Base-by-base conservation (phyloP, 306 rosid genomes). In the Lupinus albus region DNA sequence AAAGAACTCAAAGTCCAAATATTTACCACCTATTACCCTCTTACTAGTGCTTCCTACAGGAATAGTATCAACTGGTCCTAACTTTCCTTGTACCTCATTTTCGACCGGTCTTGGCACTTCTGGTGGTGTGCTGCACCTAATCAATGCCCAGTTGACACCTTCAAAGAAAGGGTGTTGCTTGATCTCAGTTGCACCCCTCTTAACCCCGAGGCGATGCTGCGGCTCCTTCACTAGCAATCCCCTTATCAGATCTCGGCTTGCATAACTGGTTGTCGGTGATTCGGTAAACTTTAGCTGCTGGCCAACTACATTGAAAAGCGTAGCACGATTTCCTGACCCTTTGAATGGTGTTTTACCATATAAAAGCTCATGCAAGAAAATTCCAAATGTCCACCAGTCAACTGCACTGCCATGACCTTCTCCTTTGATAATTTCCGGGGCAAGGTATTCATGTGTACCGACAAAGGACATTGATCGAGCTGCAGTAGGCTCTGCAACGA, bases 331-430 rank as follows among this genome's bases (percentile, higher is more conserved):
- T 71, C 99, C 97, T 17, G 85, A 81, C 8, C 99, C 99, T 76
- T 90, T 93, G 81, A 93, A 93, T 25, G 99, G 99, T 20, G 99
- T 93, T 76, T 90, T 93, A n/a, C 99, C 97, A 25, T 90, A 93
- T 30, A 93, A 80, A 12, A 93, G 82, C 54, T 93, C 99, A 4
- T 93, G 97, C 86, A 93, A 76, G 86, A 93, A 93, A 65, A 93
- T 88, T 54, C 99, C 99, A 75, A 93, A 93, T 17, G 99, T 93
- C 99, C 99, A 93, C 99, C 99, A 93, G 75, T 93, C 99, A 60
- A 93, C 99, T 36, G 99, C 99, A 68, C 99, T 93, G 60, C 99
- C 99, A 71, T 93, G 99, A 65, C 99, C 99, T 78, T 93, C 97
- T 57, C 97, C 97, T 71, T 88, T 90, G 77, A 93, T 93, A 12